Conservation (phyloP, 2,329 filamentous ascomycete species). For the Sordariomycetes sp. region DNA sequence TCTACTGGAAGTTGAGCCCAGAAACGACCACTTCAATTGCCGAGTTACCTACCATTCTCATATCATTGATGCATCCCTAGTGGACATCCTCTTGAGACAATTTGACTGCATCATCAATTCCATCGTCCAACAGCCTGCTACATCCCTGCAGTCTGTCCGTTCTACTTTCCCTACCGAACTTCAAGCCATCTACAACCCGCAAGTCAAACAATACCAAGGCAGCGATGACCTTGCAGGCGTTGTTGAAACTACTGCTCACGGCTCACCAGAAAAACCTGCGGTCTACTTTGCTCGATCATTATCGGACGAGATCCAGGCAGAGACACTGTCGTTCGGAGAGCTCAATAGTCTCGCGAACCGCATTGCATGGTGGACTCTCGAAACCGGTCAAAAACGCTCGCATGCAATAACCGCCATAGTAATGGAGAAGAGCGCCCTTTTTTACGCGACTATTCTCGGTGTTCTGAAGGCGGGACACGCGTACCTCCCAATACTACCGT, state of each 20-base stretch:
- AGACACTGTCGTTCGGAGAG: slow-evolving; percentile 46
- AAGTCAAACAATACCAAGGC: slow-evolving; percentile 17
- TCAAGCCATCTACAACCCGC: slow-evolving; percentile 35
- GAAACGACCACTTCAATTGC: slow-evolving; percentile 22
- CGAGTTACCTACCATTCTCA: slow-evolving; percentile 33
- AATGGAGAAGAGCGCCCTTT: slow-evolving; percentile 60
- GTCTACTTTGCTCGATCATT: slow-evolving; percentile 48
- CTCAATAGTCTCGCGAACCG: slow-evolving; percentile 52
- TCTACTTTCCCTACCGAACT: slow-evolving; percentile 14
- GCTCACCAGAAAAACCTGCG: slow-evolving; percentile 41
- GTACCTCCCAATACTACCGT: slow-evolving; percentile 67
- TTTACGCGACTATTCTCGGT: slow-evolving; percentile 66
- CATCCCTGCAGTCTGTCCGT: slow-evolving; percentile 2
- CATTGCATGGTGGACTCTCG: slow-evolving; percentile 31
- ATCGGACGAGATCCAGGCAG: slow-evolving; percentile 15
- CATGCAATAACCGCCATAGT: slow-evolving; percentile 51
- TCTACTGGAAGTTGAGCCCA: slow-evolving; percentile 64
- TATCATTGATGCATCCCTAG: slow-evolving; percentile 38
- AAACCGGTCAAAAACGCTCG: slow-evolving; percentile 37
- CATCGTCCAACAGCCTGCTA: slow-evolving; percentile 13
- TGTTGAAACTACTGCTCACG: slow-evolving; percentile 38
- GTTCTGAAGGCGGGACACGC: slow-evolving; percentile 62
- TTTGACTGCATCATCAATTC: slow-evolving; percentile 35
- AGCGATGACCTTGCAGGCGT: slow-evolving; percentile 31
- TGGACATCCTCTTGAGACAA: slow-evolving; percentile 44